These are phyloP conservation scores for Tetrahymena thermophila DNA, from an alignment of 73 alveolate genomes.

Conservation along the genomic window DNA sequence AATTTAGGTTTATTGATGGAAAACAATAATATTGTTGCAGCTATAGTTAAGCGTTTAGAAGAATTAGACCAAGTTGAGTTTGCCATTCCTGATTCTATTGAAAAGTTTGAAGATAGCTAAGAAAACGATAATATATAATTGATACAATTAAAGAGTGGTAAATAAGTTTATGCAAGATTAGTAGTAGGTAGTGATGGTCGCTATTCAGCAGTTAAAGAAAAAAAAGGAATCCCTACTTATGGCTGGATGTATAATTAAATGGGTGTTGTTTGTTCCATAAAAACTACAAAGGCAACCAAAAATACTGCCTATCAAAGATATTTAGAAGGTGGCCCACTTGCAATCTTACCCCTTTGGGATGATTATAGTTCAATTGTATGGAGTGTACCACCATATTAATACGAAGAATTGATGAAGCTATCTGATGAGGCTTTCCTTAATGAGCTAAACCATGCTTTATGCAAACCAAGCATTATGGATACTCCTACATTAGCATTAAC, in stretches of 20 bases:
- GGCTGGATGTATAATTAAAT: conserved; percentile 54
- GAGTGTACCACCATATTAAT: conserved; percentile 52
- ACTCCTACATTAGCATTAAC: background rate
- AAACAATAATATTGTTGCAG: conserved; percentile 26
- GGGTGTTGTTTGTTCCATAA: conserved; percentile 66
- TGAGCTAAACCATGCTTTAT: conserved; percentile 44
- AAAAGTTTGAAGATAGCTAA: background rate
- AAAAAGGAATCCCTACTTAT: conserved; percentile 44
- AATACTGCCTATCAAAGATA: conserved; percentile 55
- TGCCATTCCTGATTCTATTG: conserved; percentile 18
- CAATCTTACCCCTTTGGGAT: conserved; percentile 68
- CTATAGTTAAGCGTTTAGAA: background rate
- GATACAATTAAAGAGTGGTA: conserved; percentile 47
- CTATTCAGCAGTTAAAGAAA: conserved; percentile 53
- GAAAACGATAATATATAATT: conserved; percentile 16
- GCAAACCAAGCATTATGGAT: conserved; percentile 20
- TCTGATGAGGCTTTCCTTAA: conserved; percentile 49
- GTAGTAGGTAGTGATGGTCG: conserved; percentile 79
- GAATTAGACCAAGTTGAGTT: conserved; percentile 12
- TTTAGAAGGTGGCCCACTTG: conserved; percentile 67
- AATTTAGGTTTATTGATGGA: conserved; percentile 11
- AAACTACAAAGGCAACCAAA: conserved; percentile 32
- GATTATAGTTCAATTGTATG: conserved; percentile 61
- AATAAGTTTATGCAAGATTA: conserved; percentile 33
- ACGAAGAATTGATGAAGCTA: conserved; percentile 28